phyloP scores from a whole-genome alignment of 1,284 basidiomycete genomes.

The Trichosporon coremiiforme region DNA sequence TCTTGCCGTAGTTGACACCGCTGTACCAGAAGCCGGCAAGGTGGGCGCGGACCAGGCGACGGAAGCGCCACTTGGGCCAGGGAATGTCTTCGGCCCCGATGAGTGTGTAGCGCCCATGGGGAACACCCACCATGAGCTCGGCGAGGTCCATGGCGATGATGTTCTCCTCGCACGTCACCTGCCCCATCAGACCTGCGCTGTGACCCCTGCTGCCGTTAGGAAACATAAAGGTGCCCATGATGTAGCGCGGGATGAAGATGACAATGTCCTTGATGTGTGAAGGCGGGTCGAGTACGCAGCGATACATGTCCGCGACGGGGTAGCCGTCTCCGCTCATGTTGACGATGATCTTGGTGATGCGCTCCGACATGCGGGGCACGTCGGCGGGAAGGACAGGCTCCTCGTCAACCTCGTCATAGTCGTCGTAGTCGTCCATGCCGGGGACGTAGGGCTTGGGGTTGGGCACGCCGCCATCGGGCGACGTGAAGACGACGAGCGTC shows the following conservation, averaged over 20 bases:
- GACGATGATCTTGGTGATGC: background rate
- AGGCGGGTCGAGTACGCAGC: background rate
- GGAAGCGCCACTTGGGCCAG: background rate
- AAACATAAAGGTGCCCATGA: slow-evolving; percentile 31
- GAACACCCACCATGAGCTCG: slow-evolving; percentile 4
- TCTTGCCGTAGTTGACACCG: background rate
- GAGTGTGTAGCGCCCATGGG: background rate
- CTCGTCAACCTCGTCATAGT: background rate
- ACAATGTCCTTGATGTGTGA: background rate
- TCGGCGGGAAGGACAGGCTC: background rate
- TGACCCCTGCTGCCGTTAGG: slow-evolving; percentile 29
- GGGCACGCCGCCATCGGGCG: background rate
- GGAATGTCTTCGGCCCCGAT: background rate
- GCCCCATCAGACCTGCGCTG: slow-evolving; percentile 25
- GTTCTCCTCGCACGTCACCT: background rate
- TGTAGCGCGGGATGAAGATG: background rate
- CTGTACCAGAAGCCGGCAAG: background rate
- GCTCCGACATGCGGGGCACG: background rate
- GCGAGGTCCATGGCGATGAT: slow-evolving; percentile 12
- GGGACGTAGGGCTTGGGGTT: background rate
- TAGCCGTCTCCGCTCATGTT: slow-evolving; percentile 9
- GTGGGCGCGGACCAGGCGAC: background rate
- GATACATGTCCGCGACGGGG: slow-evolving; percentile 9
- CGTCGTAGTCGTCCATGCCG: background rate
- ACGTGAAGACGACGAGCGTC: background rate